Conservation (phyloP, 352 stramenopile species). For the Globisporangium takayamanum region DNA sequence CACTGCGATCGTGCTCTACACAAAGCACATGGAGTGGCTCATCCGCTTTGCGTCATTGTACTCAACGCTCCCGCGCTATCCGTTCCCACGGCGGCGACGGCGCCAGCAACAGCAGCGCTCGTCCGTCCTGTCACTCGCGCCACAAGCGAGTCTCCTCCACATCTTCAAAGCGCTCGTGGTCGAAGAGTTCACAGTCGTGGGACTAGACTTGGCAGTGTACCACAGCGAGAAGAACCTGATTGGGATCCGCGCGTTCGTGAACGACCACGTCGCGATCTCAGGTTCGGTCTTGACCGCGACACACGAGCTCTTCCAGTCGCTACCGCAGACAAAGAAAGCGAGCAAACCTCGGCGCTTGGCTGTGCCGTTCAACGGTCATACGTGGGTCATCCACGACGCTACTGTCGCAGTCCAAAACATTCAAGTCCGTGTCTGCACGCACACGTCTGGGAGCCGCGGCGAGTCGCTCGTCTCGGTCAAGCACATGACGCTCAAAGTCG, state of each 20-base stretch:
- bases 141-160: conserved; percentile 13
- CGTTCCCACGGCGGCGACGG: conserved; percentile 15
- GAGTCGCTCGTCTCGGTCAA: conserved; percentile 59
- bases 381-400: conserved; percentile 41
- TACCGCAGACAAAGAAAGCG: not conserved
- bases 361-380: conserved; percentile 12
- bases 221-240: conserved; percentile 59
- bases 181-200: conserved; percentile 52
- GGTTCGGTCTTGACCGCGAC: conserved; percentile 29
- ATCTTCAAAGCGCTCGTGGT: conserved; percentile 42
- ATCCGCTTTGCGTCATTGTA: conserved; percentile 54
- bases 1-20: conserved; percentile 65
- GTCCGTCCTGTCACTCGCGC: not conserved
- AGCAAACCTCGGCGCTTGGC: conserved; percentile 19
- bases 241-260: conserved; percentile 62
- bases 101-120: not conserved
- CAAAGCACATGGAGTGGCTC: conserved; percentile 70
- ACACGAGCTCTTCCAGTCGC: conserved; percentile 19
- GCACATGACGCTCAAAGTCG: conserved; percentile 41
- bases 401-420: conserved; percentile 46
- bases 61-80: conserved; percentile 21
- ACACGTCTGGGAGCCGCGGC: conserved; percentile 52
- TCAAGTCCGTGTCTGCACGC: conserved; percentile 59
- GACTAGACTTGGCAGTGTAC: conserved; percentile 65
- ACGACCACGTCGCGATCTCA: conserved; percentile 44